Conservation (phyloP, 2,329 filamentous ascomycete species). For the Fusarium devonianum region DNA sequence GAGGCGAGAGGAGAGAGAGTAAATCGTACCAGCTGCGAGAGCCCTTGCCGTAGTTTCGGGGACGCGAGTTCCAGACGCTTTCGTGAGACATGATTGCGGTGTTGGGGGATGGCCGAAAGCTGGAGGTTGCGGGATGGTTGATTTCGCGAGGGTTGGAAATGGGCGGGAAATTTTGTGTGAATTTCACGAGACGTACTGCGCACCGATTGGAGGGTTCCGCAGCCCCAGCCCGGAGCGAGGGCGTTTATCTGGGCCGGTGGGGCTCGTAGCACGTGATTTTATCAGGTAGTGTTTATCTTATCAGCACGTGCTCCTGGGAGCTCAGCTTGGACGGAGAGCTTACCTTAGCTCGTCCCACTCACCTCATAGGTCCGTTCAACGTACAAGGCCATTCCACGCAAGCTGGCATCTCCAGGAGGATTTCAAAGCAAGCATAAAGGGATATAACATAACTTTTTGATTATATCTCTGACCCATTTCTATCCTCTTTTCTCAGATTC, state of each 20-base stretch:
- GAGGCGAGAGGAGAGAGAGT: not conserved
- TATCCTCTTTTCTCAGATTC: not conserved
- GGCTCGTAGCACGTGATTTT: slow-evolving; percentile 27
- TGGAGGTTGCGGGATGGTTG: slow-evolving; percentile 43
- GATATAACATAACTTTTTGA: slow-evolving; percentile 16
- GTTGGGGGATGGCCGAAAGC: slow-evolving; percentile 44
- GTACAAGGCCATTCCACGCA: slow-evolving; percentile 33
- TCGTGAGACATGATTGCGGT: slow-evolving; percentile 74
- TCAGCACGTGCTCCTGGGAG: slow-evolving; percentile 6
- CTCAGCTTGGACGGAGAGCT: too few relatives aligned
- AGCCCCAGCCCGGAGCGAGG: slow-evolving; percentile 45
- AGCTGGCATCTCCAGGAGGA: slow-evolving; percentile 43
- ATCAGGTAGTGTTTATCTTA: too few relatives aligned
- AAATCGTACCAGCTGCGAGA: slow-evolving; percentile 83
- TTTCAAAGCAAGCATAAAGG: slow-evolving; percentile 37
- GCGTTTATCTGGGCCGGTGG: slow-evolving; percentile 11
- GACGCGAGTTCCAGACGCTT: slow-evolving; percentile 99
- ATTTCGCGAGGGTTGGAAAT: slow-evolving; percentile 47
- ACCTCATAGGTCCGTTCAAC: slow-evolving; percentile 20
- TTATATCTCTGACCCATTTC: slow-evolving; percentile 15
- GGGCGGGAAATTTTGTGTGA: slow-evolving; percentile 52
- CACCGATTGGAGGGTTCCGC: slow-evolving; percentile 48
- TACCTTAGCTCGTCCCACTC: slow-evolving; percentile 34
- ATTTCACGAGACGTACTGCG: slow-evolving; percentile 43
- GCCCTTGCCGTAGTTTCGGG: slow-evolving; percentile 97